Base-by-base conservation (phyloP, 1,284 basidiomycete genomes). In the Cutaneotrichosporon sp. region DNA sequence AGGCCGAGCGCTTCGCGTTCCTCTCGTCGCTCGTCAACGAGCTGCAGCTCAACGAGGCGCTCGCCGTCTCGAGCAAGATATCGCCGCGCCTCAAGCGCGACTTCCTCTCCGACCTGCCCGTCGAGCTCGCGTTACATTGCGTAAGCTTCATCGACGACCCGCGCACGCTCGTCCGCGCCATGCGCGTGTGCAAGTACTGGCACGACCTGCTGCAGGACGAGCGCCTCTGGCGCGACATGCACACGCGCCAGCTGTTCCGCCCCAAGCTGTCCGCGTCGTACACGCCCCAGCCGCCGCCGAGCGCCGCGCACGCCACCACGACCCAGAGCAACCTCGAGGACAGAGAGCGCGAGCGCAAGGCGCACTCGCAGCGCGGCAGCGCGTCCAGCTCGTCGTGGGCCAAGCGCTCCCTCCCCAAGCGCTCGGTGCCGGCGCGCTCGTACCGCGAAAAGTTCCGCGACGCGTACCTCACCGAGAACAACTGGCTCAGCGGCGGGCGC, bases 61-160 rank as follows among this genome's bases (percentile, higher is more conserved):
- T 90, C 16, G 89, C 89, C 73, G 83, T 97, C 59, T 90, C 89
- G 0, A 84, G 80, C 24, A 76, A 82, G 57, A 89, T 97, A 74
- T 83, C 87, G 0, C 91, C 92, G 0, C 84, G 90, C 33, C 86
- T 97, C 68, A 89, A 90, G 72, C 87, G 91, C 7, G 94, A 98
- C 76, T 95, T 95, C 74, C 82, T 97, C 25, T 81, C 83, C 5
- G 87, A 89, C 29, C 82, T 98, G 1, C 95, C 95, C 0, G 81
- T 87, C 18, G 95, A 99, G 77, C 83, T 99, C 34, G 85, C 88
- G 0, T 79, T 97, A 27, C 87, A 93, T 72, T 86, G 95, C 58
- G 83, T 98, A 56, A 81, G 83, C 68, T 95, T 89, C 76, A 83
- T 98, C 54, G 88, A 95, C 67, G 90, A 94, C 53, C 89, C 91